These are phyloP conservation scores for Grosmannia clavigera DNA, from an alignment of 2,329 filamentous ascomycete species.

Conservation along the genomic window DNA sequence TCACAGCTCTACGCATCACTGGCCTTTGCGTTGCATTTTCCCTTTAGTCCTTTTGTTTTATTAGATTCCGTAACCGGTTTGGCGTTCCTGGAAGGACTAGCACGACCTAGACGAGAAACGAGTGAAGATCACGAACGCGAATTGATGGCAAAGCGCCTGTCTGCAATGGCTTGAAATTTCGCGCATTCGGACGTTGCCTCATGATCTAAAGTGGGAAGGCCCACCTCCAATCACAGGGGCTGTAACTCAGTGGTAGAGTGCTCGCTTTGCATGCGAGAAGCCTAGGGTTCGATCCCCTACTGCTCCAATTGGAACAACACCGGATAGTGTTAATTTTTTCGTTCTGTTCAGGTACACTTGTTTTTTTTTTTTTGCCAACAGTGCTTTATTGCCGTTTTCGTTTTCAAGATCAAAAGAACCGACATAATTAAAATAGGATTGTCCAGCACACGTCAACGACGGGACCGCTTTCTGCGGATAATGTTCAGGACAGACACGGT, in stretches of 20 bases:
- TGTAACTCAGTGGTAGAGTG: constrained; percentile 20
- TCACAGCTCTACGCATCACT: not conserved
- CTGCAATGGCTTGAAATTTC: not conserved
- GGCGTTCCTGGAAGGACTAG: not conserved
- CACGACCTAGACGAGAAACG: not conserved
- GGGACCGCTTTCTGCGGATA: too few relatives aligned
- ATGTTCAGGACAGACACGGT: too few relatives aligned
- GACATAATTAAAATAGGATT: too few relatives aligned
- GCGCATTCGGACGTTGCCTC: not conserved
- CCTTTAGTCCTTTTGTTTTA: not conserved
- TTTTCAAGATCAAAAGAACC: too few relatives aligned
- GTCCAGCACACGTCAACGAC: too few relatives aligned
- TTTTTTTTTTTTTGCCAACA: not conserved
- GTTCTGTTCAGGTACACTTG: not conserved
- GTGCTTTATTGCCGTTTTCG: too few relatives aligned
- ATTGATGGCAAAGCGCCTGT: not conserved
- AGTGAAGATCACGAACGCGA: not conserved
- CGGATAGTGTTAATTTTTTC: not conserved
- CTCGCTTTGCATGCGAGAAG: constrained; percentile 21
- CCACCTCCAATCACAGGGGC: not conserved
- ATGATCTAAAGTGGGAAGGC: not conserved
- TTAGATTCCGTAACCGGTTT: not conserved
- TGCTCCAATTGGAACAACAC: not conserved
- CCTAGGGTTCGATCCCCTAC: constrained; percentile 21
- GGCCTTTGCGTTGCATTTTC: not conserved